Conservation (phyloP, 2,329 filamentous ascomycete species). For the Colletotrichum sp. region DNA sequence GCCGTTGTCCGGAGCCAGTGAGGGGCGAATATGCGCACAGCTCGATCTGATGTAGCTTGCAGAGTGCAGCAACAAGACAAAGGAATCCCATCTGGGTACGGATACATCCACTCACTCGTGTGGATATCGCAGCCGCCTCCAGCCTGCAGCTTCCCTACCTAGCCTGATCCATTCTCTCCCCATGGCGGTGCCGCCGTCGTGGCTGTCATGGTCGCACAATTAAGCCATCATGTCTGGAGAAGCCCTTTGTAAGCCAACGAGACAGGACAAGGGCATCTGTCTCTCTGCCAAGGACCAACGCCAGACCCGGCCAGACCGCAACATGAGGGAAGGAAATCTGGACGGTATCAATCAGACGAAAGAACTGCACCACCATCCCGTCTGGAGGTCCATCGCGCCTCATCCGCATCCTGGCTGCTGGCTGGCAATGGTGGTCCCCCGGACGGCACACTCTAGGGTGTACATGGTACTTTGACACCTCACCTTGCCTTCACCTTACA, state of each 20-base stretch:
- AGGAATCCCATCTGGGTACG: neutral
- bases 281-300: slow-evolving; percentile 1
- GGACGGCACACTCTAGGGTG: neutral
- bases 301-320: slow-evolving; percentile 1
- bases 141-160: neutral
- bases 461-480: slow-evolving; percentile 7
- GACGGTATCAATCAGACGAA: slow-evolving; percentile 19
- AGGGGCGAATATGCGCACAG: slow-evolving; percentile 3
- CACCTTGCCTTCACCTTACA: slow-evolving; percentile 6
- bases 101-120: neutral
- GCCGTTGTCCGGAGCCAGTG: neutral
- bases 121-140: neutral
- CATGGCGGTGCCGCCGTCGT: neutral
- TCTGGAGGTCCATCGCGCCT: neutral
- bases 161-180: neutral
- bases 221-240: neutral
- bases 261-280: slow-evolving; percentile 1
- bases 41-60: neutral
- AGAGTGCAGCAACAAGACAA: neutral
- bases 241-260: neutral
- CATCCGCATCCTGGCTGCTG: neutral
- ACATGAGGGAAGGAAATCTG: neutral
- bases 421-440: neutral
- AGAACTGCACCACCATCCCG: slow-evolving; percentile 6
- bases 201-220: neutral